Percentiles rank a stretch among this genome's conserved stretches.
Evolutionary conservation across 139 green algal genomes (phyloP).

Genomic region (Chlorella sorokiniana): DNA sequence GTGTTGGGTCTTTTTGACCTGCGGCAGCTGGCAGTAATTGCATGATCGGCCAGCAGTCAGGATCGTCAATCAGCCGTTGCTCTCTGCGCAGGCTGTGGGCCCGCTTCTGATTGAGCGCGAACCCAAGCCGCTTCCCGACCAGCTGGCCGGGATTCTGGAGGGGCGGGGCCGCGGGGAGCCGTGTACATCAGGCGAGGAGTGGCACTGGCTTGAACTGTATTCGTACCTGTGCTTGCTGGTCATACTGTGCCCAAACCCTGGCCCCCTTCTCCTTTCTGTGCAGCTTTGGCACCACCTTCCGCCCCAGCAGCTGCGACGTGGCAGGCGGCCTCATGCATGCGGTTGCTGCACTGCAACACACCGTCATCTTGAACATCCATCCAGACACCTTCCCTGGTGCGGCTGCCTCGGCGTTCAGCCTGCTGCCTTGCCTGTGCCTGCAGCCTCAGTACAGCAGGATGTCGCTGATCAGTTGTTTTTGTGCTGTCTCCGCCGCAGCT

Average conservation of each 20-base stretch:
- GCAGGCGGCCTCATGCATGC: background rate
- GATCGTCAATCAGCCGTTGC: background rate
- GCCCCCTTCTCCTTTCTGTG: too few relatives aligned
- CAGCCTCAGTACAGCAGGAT: too few relatives aligned
- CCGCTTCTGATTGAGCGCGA: background rate
- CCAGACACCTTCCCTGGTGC: background rate
- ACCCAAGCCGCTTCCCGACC: background rate
- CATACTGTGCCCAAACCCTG: too few relatives aligned
- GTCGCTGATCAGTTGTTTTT: too few relatives aligned
- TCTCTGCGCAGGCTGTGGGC: background rate
- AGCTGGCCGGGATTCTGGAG: background rate
- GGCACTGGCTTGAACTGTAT: too few relatives aligned
- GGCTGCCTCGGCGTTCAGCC: background rate
- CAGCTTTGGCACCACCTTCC: background rate
- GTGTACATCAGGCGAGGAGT: background rate
- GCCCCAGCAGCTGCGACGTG: background rate
- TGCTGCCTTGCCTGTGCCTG: background rate
- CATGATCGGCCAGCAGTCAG: background rate
- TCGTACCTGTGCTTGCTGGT: too few relatives aligned
- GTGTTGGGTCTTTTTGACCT: background rate
- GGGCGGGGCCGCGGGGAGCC: background rate
- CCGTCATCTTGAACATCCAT: background rate
- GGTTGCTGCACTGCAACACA: background rate
- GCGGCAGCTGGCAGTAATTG: background rate
- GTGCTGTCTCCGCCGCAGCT: too few relatives aligned